Base-by-base conservation (phyloP, 768 basidiomycete species). In the Pleurotus djamor region DNA sequence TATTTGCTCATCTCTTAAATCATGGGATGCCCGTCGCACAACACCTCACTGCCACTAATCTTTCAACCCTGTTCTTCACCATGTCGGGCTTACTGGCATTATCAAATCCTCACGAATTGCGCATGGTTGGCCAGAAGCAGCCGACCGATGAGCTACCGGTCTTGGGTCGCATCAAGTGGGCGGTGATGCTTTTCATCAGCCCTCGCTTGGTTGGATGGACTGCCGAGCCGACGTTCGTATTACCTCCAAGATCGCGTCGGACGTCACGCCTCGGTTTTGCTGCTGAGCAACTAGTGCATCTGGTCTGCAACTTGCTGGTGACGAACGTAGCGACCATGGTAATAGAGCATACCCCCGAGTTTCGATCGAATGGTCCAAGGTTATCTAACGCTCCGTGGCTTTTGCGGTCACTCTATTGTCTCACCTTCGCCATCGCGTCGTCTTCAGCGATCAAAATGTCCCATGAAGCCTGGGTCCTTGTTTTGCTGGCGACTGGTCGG, bases 131-230 rank as follows among this genome's bases (percentile, higher is more conserved):
- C 35, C 63, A 66, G 43, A 60, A 32, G 13, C 33, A 21, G 36
- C 62, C 61, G 21, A 51, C 62, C 5, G 43, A 58, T 9, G 52
- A 51, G 5, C 48, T 59, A 33, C 50, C 68, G 0, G 61, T 71
- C 41, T 60, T 58, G 21, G 28, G 63, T 6, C 65, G 72, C 8
- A n/a, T 71, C 4, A 56, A 55, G 43, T 76, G 75, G 74, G 68
- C 71, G 21, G 57, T 68, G 21, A 63, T 67, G 44, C 65, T 76
- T 14, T 66, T 68, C 44, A 62, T 64, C 43, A 74, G 69, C 43
- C 68, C 72, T 1, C 67, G 76, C 38, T 73, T 75, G 13, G 67
- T 77, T 6, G 70, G 74, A 34, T 76, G 74, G 74, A 63, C 67
- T 14, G 71, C 73, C 47, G 70, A 72, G 60, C 65, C 68, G 3